phyloP scores from a whole-genome alignment of 331 rosid genomes.

The Erythrophleum ivorense region DNA sequence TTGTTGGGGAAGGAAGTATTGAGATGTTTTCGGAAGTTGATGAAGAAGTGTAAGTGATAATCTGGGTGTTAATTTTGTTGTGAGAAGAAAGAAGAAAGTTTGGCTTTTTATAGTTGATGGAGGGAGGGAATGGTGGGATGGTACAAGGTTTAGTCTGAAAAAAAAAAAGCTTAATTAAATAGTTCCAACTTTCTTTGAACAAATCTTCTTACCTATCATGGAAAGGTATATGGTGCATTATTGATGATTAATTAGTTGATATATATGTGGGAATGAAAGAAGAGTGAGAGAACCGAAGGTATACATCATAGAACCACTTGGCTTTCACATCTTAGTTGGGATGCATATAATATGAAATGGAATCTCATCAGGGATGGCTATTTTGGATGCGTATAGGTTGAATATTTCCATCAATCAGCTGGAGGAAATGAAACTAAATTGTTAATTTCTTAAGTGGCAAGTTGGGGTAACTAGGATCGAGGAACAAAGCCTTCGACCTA shows the following conservation, averaged over 20 bases:
- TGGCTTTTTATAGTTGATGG: not conserved
- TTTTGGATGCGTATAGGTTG: not conserved
- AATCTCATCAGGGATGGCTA: not conserved
- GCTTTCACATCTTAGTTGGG: not conserved
- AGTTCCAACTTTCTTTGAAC: not conserved
- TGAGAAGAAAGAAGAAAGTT: not conserved
- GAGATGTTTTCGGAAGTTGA: not conserved
- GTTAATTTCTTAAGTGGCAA: too few relatives aligned
- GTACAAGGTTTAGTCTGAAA: not conserved
- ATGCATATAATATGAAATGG: not conserved
- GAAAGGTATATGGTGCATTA: not conserved
- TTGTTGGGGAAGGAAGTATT: not conserved
- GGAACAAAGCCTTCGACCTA: too few relatives aligned
- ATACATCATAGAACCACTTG: not conserved
- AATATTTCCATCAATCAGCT: not conserved
- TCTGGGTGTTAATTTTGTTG: not conserved
- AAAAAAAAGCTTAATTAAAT: not conserved
- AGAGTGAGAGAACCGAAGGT: not conserved
- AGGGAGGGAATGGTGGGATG: not conserved
- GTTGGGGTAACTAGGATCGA: too few relatives aligned
- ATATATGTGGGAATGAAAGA: not conserved
- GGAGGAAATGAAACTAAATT: not conserved
- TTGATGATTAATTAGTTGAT: not conserved
- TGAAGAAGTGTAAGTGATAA: not conserved
- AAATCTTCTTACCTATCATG: not conserved